phyloP scores from a whole-genome alignment of 139 green algal genomes.

The Chlorella sp. region DNA sequence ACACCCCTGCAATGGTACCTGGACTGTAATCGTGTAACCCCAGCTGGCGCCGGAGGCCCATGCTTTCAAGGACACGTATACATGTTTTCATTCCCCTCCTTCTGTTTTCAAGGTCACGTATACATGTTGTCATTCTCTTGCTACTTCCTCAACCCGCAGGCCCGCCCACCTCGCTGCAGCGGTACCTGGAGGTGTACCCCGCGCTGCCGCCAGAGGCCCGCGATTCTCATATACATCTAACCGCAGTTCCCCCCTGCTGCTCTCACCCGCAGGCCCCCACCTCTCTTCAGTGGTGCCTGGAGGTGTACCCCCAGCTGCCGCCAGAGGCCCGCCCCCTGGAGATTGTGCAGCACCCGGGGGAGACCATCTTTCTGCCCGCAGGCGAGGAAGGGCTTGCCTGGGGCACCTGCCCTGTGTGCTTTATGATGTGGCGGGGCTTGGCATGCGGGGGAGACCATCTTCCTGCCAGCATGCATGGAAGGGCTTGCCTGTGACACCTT shows the following conservation, averaged over 20 bases:
- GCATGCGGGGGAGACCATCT: too few relatives aligned
- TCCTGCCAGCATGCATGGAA: too few relatives aligned
- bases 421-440: neutral
- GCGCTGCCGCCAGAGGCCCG: neutral
- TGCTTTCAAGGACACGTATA: too few relatives aligned
- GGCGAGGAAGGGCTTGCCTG: neutral
- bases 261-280: slow-evolving; percentile 17
- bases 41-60: too few relatives aligned
- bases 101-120: too few relatives aligned
- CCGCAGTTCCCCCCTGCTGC: too few relatives aligned
- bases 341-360: slow-evolving; percentile 75
- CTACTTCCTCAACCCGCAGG: neutral
- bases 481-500: too few relatives aligned
- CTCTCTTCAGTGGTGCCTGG: slow-evolving; percentile 52
- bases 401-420: neutral
- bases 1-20: too few relatives aligned
- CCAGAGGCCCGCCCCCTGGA: slow-evolving; percentile 51
- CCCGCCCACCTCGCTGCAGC: neutral
- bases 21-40: too few relatives aligned
- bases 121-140: neutral
- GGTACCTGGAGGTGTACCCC: neutral
- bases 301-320: slow-evolving; percentile 28
- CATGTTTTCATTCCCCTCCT: too few relatives aligned
- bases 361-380: slow-evolving; percentile 75
- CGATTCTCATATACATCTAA: too few relatives aligned